Base-by-base conservation (phyloP, 495 filamentous ascomycete genomes). In the Tetracladium marchalianum region DNA sequence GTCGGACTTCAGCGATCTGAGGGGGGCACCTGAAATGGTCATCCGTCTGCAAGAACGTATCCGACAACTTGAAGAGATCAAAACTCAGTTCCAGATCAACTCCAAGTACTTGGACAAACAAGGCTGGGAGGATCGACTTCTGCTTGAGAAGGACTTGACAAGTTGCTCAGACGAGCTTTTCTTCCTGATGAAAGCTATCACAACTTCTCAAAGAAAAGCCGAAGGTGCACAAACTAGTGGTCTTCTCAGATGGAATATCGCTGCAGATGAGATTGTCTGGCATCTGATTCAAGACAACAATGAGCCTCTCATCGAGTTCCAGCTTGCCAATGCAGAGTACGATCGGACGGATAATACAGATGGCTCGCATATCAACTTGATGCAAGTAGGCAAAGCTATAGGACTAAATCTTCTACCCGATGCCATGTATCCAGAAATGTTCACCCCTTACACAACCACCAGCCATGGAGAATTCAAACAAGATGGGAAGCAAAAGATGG, bases 181-280 rank as follows among this genome's bases (percentile, higher is more conserved):
- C 70, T 99, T 99, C 68, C 84, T 97, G 75, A 96, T 97, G 93
- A 96, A 99, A 55, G 92, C 92, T 16, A 97, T 99, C 63, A 99
- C 90, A 0, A 90, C 90, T 2, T 89, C 89, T 8, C 92, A 99
- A 59, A 69, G 89, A 46, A 90, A 88, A 57, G 78, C 78, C 38
- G 85, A 93, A 45, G 88, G 86, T 50, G 76, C 74, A 1, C 76
- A 85, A 51, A 80, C 80, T 36, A 90, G 75, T 54, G 89, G 89
- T 10, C 64, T 95, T 1, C 57, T 97, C 42, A 80, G 85, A 49
- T 95, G 87, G 84, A 89, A 86, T 62, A 84, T 99, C 43, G 81
- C 85, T 13, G 87, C 87, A 11, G 79, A 80, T 18, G 90, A 99
- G 58, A 88, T 99, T 50, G 89, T 94, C 18, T 99, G 92, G 92